These are phyloP conservation scores for Endotrypanum monterogeii DNA, from an alignment of 208 protist species.

Conservation along the genomic window DNA sequence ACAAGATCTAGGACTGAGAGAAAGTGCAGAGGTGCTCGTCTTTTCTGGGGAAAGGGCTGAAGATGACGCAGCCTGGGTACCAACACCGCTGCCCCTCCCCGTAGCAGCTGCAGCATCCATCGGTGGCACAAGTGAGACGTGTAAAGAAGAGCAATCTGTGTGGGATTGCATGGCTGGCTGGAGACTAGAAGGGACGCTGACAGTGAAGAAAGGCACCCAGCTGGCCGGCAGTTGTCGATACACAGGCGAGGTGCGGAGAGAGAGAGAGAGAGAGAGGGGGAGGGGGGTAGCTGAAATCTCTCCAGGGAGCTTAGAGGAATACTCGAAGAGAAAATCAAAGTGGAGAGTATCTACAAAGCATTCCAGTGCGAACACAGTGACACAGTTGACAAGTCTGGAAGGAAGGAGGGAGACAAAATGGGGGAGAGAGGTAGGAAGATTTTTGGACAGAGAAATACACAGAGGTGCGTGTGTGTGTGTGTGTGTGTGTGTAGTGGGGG, in stretches of 20 bases:
- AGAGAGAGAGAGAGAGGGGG: no score
- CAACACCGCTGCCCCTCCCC: background rate
- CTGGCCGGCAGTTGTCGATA: background rate
- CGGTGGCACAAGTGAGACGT: background rate
- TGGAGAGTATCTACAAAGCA: background rate
- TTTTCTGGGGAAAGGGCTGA: background rate
- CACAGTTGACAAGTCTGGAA: background rate
- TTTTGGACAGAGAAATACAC: background rate
- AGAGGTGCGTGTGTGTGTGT: background rate
- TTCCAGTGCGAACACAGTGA: background rate
- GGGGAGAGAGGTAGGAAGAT: background rate
- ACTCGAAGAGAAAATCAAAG: background rate
- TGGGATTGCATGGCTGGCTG: background rate
- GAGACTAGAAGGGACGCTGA: background rate
- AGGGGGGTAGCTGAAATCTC: background rate
- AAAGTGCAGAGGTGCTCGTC: background rate
- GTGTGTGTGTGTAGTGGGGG: no score
- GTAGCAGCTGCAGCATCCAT: background rate
- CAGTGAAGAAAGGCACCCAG: background rate
- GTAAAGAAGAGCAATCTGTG: background rate
- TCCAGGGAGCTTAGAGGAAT: background rate
- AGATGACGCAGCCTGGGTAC: background rate
- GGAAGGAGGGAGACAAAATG: background rate
- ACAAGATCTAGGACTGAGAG: background rate
- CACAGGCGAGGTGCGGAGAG: background rate